Evolutionary conservation across 2,329 filamentous ascomycete genomes (phyloP).

Genomic region (Fusarium mexicanum): DNA sequence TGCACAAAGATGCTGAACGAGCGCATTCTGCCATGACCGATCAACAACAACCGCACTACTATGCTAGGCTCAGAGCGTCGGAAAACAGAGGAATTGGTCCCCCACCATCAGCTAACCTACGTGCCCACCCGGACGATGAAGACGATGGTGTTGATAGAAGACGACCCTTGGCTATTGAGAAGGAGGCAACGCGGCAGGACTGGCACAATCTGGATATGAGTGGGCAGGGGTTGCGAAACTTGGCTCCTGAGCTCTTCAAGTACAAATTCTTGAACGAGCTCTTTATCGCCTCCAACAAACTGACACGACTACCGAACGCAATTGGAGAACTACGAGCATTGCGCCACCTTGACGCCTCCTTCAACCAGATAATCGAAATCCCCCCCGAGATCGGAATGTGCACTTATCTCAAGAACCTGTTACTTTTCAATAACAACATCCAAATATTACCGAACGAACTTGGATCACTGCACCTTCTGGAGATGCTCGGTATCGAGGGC

Average conservation of each 20-base stretch:
- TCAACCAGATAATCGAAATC: constrained; percentile 83
- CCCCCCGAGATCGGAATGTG: constrained; percentile 97
- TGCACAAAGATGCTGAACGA: constrained; percentile 80
- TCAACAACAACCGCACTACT: constrained; percentile 73
- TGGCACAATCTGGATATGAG: constrained; percentile 96
- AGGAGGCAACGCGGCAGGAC: constrained; percentile 75
- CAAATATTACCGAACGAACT: constrained; percentile 84
- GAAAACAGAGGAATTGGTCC: constrained; percentile 75
- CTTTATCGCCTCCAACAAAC: constrained; percentile 92
- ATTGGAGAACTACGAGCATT: constrained; percentile 87
- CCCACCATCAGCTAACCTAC: constrained; percentile 61
- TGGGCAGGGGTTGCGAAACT: constrained; percentile 89
- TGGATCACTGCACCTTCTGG: constrained; percentile 87
- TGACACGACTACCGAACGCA: constrained; percentile 79
- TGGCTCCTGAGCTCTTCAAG: constrained; percentile 81
- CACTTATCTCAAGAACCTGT: constrained; percentile 84
- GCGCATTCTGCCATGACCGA: constrained; percentile 77
- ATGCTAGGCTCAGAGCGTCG: constrained; percentile 75
- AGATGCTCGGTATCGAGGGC: constrained; percentile 90
- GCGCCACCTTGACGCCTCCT: constrained; percentile 85
- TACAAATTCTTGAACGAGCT: constrained; percentile 92
- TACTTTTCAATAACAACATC: constrained; percentile 92
- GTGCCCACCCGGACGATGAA: constrained; percentile 59
- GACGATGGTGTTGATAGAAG: constrained; percentile 66
- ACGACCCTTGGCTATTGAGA: constrained; percentile 72